Evolutionary conservation across 2,329 filamentous ascomycete genomes (phyloP).

Genomic region (Aspergillus bombycis): DNA sequence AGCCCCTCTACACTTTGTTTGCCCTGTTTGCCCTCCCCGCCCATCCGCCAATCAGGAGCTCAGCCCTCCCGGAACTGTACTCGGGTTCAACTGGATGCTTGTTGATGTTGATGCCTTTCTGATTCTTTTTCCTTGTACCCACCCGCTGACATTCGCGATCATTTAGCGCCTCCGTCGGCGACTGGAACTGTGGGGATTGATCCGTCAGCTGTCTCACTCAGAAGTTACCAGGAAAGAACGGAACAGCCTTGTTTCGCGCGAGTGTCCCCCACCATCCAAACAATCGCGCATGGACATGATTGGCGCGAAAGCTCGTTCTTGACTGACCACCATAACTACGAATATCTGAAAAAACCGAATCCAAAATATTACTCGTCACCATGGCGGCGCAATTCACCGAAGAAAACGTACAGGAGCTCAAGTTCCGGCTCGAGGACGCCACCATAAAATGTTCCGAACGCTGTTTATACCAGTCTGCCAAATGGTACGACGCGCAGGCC

Average conservation of each 20-base stretch:
- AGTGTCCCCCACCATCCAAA: neutral
- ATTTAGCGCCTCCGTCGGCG: neutral
- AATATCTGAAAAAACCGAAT: neutral
- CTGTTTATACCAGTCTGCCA: constrained; percentile 92
- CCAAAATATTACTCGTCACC: neutral
- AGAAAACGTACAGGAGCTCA: constrained; percentile 60
- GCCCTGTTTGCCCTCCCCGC: constrained; percentile 27
- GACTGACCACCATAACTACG: neutral
- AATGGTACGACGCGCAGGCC: constrained; percentile 69
- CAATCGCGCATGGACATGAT: neutral
- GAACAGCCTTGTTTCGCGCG: neutral
- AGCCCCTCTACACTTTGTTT: constrained; percentile 27
- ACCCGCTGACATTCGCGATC: neutral
- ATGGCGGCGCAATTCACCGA: constrained; percentile 42
- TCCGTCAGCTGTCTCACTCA: neutral
- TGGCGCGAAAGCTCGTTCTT: neutral
- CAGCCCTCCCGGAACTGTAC: neutral
- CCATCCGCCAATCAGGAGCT: constrained; percentile 22
- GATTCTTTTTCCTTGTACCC: neutral
- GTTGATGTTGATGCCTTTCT: constrained; percentile 12
- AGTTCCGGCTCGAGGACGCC: constrained; percentile 77
- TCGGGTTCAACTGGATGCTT: neutral
- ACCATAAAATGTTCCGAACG: constrained; percentile 90
- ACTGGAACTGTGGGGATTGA: neutral
- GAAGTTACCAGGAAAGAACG: neutral